Percentiles rank a stretch among this genome's conserved stretches.
These are phyloP conservation scores for Pseudogymnoascus sp. DNA, from an alignment of 2,329 filamentous ascomycete genomes.

Conservation along the genomic window DNA sequence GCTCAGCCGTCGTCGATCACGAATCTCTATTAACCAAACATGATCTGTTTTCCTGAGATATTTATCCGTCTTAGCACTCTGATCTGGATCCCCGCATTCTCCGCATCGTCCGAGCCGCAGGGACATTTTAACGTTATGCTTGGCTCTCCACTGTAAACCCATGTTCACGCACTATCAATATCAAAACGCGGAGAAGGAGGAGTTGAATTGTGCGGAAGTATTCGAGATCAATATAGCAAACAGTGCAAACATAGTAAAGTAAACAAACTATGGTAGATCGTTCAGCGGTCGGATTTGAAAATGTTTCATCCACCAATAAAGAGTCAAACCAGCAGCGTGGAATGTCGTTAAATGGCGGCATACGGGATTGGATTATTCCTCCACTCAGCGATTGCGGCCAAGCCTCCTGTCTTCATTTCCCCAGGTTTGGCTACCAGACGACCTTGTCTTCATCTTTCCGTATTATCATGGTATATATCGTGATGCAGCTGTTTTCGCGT, in stretches of 20 bases:
- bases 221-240: neutral
- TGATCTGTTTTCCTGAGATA: neutral
- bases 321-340: neutral
- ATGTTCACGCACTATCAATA: neutral
- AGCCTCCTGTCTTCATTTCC: neutral
- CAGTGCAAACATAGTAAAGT: neutral
- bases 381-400: neutral
- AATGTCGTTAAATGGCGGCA: neutral
- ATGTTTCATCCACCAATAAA: conserved; percentile 6
- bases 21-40: neutral
- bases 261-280: neutral
- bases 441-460: neutral
- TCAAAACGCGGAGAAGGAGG: neutral
- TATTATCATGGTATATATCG: neutral
- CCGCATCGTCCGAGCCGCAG: neutral
- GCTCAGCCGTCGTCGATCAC: neutral
- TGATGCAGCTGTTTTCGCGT: neutral
- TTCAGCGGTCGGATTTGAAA: neutral
- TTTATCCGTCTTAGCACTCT: neutral
- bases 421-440: neutral
- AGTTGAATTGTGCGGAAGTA: neutral
- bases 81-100: neutral
- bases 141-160: neutral
- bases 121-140: neutral
- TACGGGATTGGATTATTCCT: conserved; percentile 1